A percentile compares a stretch with the other conserved stretches of the same genome.
Evolutionary conservation across 169 alveolate species (phyloP).

Genomic region (Plasmodium cynomolgi): DNA sequence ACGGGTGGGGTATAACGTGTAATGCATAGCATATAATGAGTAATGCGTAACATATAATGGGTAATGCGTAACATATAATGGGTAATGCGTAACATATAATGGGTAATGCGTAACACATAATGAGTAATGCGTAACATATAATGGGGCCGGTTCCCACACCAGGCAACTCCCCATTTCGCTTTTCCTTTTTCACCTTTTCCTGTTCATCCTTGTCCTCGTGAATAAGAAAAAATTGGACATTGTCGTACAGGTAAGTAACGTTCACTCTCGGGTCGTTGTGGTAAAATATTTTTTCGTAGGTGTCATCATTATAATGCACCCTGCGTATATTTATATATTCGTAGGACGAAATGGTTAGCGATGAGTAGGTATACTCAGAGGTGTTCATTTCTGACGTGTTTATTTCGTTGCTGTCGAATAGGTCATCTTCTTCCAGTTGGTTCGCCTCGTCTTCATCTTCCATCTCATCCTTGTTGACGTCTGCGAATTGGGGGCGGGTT

Average conservation of each 20-base stretch:
- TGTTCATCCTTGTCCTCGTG: background rate
- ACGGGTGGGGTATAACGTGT: background rate
- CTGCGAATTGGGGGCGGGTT: background rate
- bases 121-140: background rate
- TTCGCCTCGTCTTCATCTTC: conserved; percentile 22
- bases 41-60: background rate
- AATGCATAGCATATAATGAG: background rate
- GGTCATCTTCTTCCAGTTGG: conserved; percentile 15
- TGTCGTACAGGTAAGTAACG: conserved; percentile 39
- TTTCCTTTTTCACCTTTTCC: background rate
- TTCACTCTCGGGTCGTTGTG: conserved; percentile 37
- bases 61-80: background rate
- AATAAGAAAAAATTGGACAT: conserved; percentile 42
- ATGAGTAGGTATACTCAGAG: conserved; percentile 67
- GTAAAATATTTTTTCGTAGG: conserved; percentile 52
- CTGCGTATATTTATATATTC: conserved; percentile 28
- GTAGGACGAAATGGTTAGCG: conserved; percentile 39
- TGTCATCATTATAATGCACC: conserved; percentile 37
- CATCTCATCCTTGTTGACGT: background rate
- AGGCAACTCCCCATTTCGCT: background rate
- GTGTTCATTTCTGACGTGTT: conserved; percentile 32
- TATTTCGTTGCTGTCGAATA: conserved; percentile 13
- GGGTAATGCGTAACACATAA: background rate
- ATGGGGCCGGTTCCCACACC: background rate
- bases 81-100: background rate